Evolutionary conservation across 2,329 filamentous ascomycete species (phyloP), one percentile per base, ranked within the genome.

Genomic region (Stachybotrys chlorohalonatus): DNA sequence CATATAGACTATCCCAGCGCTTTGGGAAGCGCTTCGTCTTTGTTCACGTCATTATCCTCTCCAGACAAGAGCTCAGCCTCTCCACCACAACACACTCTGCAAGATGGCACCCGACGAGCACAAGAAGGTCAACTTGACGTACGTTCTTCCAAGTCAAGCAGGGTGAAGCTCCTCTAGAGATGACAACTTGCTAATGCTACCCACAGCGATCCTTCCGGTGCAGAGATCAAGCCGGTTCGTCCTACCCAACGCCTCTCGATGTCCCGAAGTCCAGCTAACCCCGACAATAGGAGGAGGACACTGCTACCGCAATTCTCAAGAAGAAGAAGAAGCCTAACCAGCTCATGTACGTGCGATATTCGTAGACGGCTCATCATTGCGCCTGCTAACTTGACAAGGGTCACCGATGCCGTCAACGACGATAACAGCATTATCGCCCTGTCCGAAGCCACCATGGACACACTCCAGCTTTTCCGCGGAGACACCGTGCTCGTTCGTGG

Each of bases 301-400:
- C 87, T 59, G 85, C 94, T 53, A 99, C 94, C 49, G 94, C 94
- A 63, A 99, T 99, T 66, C 84, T 99, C 68, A 97, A 96, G 81
- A 97, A 97, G 84, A 99, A 99, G 88, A 99, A 99, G 92, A 99
- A 99, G 90, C 92, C 92, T 66, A 99, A 99, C 77, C 95, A 93
- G 69, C 77, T 99, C 73, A 95, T 99, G 91, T 95, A 81, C 73
- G 86, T 73, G 64, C 61, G 31, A 42, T 53, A 36, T 31, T 5
- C 9, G 36, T 42, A 42, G 31, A 30, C 16, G 7, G 16, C 30
- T 30, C 57, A 50, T 47, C 39, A 16, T 39, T 55, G 31, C 51
- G 13, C 48, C 57, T 59, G 57, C 58, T 70, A 52, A 66, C 59
- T 51, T 7, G 47, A n/a, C 52, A 67, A 96, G 91, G 78, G 94